Evolutionary conservation across 2,329 filamentous ascomycete species (phyloP), one percentile per base, ranked within the genome.

Genomic region (Penicillium brevicompactum): DNA sequence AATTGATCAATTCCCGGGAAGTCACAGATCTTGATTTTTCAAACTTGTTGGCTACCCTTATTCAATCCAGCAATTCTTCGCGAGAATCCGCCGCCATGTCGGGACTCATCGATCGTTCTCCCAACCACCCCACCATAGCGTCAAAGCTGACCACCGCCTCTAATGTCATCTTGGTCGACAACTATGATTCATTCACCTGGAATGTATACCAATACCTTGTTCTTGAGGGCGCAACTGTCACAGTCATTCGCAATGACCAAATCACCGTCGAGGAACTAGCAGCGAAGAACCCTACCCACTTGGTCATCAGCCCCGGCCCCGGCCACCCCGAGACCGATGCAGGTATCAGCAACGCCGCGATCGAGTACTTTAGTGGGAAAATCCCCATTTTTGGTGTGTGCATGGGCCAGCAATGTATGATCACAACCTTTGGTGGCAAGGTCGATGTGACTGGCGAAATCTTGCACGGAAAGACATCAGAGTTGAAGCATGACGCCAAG

Each of bases 151-250:
- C 88, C 22, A 92, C 87, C 48, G 94, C 94, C 24, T 90, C 89
- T 54, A 97, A 97, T 75, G 83, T 99, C 55, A 84, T 99, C 60
- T 83, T 99, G 61, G 97, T 99, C 68, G 94, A 99, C 81, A 99
- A 99, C 77, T 99, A 97, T 76, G 94, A 99, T 76, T 97, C 94
- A 3, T 99, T 99, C 75, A 97, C 93, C 56, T 99, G 92, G 91
- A 99, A 99, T 71, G 91, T 99, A 56, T 99, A 97, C 75, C 95
- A 99, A 75, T 99, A 99, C 70, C 86, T 99, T 1, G 89, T 93
- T 6, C 86, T 99, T n/a, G 94, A 97, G 74, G 94, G 94, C 31
- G 94, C 95, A 27, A 89, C 81, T 1, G 94, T 97, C 48, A 90
- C 88, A 4, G 94, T 99, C 18, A 90, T 87, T 76, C 86, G 94